A percentile compares a stretch with the other conserved stretches of the same genome.
phyloP scores from a whole-genome alignment of 2,329 filamentous ascomycete genomes.

The Akanthomyces lecanii region DNA sequence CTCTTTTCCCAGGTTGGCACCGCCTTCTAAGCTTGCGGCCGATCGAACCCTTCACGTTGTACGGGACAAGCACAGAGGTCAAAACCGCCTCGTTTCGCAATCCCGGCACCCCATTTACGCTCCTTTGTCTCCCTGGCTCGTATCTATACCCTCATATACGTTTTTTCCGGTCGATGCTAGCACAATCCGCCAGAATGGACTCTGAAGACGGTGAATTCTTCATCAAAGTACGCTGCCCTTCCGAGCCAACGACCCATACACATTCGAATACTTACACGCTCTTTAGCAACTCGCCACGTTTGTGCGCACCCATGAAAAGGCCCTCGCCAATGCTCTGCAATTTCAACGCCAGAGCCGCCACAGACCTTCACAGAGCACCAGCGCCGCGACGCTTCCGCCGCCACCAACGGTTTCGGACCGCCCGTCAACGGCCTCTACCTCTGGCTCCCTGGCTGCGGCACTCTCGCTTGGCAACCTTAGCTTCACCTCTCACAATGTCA shows the following conservation, averaged over 20 bases:
- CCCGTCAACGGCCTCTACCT: constrained; percentile 64
- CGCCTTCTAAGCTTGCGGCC: constrained; percentile 15
- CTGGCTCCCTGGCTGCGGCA: constrained; percentile 74
- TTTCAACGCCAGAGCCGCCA: constrained; percentile 68
- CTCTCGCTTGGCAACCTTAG: constrained; percentile 81
- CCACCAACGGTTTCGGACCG: constrained; percentile 57
- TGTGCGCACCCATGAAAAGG: constrained; percentile 95
- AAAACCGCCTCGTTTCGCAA: constrained; percentile 6
- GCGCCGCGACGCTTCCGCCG: constrained; percentile 51
- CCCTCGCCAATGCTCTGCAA: constrained; percentile 90
- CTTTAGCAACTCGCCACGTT: constrained; percentile 87
- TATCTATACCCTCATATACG: background rate
- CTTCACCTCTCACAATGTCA: constrained; percentile 79
- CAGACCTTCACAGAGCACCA: constrained; percentile 62
- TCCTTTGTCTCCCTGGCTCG: background rate
- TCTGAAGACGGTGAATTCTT: constrained; percentile 88
- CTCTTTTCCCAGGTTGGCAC: constrained; percentile 6
- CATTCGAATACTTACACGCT: constrained; percentile 28
- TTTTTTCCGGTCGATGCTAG: constrained; percentile 27
- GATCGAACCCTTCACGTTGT: constrained; percentile 12
- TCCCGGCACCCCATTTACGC: constrained; percentile 4
- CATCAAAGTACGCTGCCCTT: constrained; percentile 62
- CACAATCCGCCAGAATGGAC: constrained; percentile 60
- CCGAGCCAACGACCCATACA: background rate
- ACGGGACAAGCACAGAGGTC: background rate